Conservation (phyloP, 139 green algal genomes). For the Chlamydomonas sphaeroides region DNA sequence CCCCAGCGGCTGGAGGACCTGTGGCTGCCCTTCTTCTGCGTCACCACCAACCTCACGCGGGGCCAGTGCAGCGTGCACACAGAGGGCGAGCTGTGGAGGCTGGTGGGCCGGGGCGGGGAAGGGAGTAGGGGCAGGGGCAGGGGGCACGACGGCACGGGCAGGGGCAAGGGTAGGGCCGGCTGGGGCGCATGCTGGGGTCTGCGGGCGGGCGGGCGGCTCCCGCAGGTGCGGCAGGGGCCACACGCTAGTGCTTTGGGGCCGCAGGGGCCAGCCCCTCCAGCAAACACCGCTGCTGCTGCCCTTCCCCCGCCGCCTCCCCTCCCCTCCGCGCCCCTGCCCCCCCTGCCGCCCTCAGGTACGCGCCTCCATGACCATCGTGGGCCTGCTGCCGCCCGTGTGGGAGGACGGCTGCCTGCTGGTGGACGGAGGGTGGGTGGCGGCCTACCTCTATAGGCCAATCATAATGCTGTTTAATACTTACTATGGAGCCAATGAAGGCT, state of each 20-base stretch:
- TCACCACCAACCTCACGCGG: constrained; percentile 77
- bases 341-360: constrained; percentile 50
- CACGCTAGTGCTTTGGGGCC: too few relatives aligned
- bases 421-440: constrained; percentile 66
- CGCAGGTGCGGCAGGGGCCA: too few relatives aligned
- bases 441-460: not conserved
- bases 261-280: too few relatives aligned
- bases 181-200: too few relatives aligned
- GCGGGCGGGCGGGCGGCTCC: too few relatives aligned
- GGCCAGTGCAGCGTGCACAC: constrained; percentile 68
- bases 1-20: constrained; percentile 78
- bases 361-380: constrained; percentile 86
- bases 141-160: not conserved
- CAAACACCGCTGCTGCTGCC: too few relatives aligned
- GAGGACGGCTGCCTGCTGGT: constrained; percentile 78
- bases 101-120: constrained; percentile 59
- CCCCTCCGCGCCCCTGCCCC: not conserved
- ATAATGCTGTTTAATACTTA: too few relatives aligned
- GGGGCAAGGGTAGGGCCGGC: too few relatives aligned
- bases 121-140: not conserved
- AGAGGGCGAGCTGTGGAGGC: constrained; percentile 52
- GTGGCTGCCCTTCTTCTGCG: constrained; percentile 86
- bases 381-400: constrained; percentile 79
- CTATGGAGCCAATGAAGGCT: too few relatives aligned
- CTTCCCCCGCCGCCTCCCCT: too few relatives aligned